These are phyloP conservation scores for Eucalyptus microcorys DNA, from an alignment of 345 rosid genomes.

Conservation along the genomic window DNA sequence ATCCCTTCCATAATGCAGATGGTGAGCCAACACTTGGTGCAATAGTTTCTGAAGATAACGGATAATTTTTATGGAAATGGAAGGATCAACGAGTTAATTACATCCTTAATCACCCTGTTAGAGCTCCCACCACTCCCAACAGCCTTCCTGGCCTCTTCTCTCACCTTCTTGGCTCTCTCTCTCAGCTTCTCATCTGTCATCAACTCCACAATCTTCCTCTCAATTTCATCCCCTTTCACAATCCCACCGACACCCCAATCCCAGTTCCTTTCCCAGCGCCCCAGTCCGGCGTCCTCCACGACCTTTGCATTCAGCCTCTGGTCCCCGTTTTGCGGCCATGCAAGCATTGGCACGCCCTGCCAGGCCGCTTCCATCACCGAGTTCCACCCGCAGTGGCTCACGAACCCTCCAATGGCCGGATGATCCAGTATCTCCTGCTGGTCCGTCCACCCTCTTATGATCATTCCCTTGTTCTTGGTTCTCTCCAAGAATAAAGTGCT, in stretches of 20 bases:
- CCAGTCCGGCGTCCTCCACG: constrained; percentile 10
- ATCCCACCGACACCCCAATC: constrained; percentile 3
- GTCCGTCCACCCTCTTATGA: constrained; percentile 25
- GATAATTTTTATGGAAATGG: not conserved
- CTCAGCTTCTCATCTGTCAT: constrained; percentile 15
- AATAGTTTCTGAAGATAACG: not conserved
- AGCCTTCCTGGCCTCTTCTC: constrained; percentile 17
- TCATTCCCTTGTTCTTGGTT: constrained; percentile 5
- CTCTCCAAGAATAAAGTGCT: constrained; percentile 9
- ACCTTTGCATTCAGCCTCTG: constrained; percentile 22
- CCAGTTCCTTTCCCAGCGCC: constrained; percentile 13
- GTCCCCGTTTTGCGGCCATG: constrained; percentile 33
- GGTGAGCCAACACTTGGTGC: not conserved
- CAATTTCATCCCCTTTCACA: constrained; percentile 24
- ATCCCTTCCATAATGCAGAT: not conserved
- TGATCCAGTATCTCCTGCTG: constrained; percentile 23
- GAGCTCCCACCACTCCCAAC: constrained; percentile 10
- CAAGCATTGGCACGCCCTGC: constrained; percentile 22
- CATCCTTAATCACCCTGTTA: not conserved
- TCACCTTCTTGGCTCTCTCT: not conserved
- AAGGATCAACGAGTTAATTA: not conserved
- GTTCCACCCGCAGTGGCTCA: constrained; percentile 4
- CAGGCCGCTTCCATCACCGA: constrained; percentile 32
- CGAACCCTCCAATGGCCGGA: constrained; percentile 20
- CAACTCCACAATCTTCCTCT: constrained; percentile 2